Conservation (phyloP, 768 basidiomycete genomes). For the Pisolithus marmoratus region DNA sequence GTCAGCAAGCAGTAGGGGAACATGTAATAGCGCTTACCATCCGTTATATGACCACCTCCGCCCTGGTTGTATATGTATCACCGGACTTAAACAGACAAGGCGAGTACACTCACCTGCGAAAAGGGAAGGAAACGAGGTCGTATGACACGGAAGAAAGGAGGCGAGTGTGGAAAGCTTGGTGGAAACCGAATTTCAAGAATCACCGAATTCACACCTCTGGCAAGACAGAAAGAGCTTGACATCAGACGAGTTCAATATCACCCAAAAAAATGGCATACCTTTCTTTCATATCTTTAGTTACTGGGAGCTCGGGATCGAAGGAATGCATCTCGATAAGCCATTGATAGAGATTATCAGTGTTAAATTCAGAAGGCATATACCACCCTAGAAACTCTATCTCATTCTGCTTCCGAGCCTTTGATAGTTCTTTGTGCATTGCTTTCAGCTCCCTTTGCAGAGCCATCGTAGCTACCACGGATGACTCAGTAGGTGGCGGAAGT, state of each 20-base stretch:
- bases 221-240: neutral
- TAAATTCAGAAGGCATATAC: constrained; percentile 63
- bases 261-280: constrained; percentile 29
- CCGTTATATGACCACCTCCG: constrained; percentile 66
- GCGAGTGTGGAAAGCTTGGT: constrained; percentile 57
- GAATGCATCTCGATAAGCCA: constrained; percentile 74
- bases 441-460: constrained; percentile 59
- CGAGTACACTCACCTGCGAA: constrained; percentile 31
- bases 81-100: neutral
- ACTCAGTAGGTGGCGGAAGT: constrained; percentile 56
- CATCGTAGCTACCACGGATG: constrained; percentile 48
- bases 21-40: constrained; percentile 31
- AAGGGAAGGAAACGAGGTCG: constrained; percentile 71
- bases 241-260: neutral
- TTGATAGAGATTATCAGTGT: constrained; percentile 63
- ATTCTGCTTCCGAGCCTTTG: constrained; percentile 36
- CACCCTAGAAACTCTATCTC: constrained; percentile 49
- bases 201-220: constrained; percentile 54
- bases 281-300: constrained; percentile 53
- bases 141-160: constrained; percentile 73
- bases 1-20: too few relatives aligned
- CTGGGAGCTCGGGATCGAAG: constrained; percentile 54
- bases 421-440: constrained; percentile 57
- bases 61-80: constrained; percentile 28
- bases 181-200: constrained; percentile 73